These are phyloP conservation scores for Cerrena zonata DNA, from an alignment of 1,284 basidiomycete genomes.

Conservation along the genomic window DNA sequence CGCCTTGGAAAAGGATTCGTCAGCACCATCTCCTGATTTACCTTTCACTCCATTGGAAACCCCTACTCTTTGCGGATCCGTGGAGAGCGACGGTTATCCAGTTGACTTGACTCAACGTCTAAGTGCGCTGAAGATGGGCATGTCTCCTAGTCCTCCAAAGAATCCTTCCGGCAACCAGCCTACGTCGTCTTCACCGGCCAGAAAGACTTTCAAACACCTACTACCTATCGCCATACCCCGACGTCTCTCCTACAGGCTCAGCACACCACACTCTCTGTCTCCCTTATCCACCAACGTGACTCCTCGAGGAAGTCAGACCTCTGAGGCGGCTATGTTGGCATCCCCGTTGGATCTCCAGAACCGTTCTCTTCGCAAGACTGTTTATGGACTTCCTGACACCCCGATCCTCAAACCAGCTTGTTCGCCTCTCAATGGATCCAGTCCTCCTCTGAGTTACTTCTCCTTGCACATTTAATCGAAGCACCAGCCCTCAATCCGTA, in stretches of 20 bases:
- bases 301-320: neutral
- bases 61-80: neutral
- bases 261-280: neutral
- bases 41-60: constrained; percentile 4
- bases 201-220: neutral
- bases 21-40: neutral
- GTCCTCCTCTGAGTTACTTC: neutral
- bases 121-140: neutral
- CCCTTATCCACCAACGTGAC: constrained; percentile 1
- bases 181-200: neutral
- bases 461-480: too few relatives aligned
- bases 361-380: neutral
- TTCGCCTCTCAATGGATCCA: neutral
- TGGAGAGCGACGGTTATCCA: neutral
- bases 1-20: neutral
- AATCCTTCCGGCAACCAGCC: neutral
- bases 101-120: neutral
- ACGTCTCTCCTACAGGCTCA: constrained; percentile 5
- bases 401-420: too few relatives aligned
- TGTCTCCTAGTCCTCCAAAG: neutral
- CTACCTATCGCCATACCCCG: constrained; percentile 2
- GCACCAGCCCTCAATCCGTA: too few relatives aligned
- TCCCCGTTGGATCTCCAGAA: neutral
- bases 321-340: neutral
- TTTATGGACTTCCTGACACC: too few relatives aligned